A percentile compares a stretch with the other conserved stretches of the same genome.
Conservation (phyloP, 371 early-diverging fungal genomes). For the Mucor velutinosus region DNA sequence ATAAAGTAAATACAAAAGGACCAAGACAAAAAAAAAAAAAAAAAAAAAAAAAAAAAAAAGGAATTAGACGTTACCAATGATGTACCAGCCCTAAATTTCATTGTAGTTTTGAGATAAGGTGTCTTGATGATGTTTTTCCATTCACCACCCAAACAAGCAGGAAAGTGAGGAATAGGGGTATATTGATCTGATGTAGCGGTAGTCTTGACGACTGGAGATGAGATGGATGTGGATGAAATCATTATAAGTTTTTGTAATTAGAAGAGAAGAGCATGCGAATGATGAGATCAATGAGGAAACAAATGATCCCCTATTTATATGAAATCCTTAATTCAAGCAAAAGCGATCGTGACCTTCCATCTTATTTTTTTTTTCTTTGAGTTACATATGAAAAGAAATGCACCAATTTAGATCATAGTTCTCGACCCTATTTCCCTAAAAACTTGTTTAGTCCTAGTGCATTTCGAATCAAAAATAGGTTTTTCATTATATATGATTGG, state of each 20-base stretch:
- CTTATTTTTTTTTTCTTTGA: neutral
- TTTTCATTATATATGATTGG: neutral
- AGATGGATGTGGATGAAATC: constrained; percentile 19
- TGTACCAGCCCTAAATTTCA: constrained; percentile 31
- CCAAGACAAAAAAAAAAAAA: no score
- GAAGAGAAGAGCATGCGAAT: neutral
- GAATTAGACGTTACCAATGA: constrained; percentile 34
- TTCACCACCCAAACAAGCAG: constrained; percentile 35
- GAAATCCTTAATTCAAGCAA: constrained; percentile 1
- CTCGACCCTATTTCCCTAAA: neutral
- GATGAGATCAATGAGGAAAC: neutral
- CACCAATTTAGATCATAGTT: neutral
- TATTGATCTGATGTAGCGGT: constrained; percentile 9
- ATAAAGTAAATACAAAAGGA: neutral
- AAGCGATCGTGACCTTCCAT: constrained; percentile 1
- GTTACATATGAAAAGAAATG: neutral
- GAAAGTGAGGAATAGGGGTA: constrained; percentile 34
- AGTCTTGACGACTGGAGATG: constrained; percentile 11
- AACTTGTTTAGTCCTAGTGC: constrained; percentile 2
- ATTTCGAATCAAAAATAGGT: neutral
- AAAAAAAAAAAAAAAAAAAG: no score
- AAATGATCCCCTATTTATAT: neutral
- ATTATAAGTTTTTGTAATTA: constrained; percentile 3
- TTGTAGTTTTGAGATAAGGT: constrained; percentile 32
- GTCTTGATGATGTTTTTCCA: constrained; percentile 30